Percentiles rank a stretch among this genome's conserved stretches.
phyloP scores from a whole-genome alignment of 2,329 filamentous ascomycete genomes.

The Phaeosphaeria sp. region DNA sequence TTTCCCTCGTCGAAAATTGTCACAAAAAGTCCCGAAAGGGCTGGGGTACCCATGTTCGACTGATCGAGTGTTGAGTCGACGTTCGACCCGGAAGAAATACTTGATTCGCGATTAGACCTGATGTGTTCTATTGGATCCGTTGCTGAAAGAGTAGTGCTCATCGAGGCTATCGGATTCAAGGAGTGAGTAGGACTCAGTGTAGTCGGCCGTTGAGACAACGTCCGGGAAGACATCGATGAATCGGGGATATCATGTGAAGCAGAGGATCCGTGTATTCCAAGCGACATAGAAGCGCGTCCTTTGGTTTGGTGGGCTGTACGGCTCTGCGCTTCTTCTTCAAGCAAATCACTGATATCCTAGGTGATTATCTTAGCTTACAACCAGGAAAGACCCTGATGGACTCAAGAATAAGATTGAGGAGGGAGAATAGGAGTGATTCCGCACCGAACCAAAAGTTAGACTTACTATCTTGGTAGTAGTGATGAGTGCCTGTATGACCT shows the following conservation, averaged over 20 bases:
- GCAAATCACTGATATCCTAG: slow-evolving; percentile 23
- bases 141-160: background rate
- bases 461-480: slow-evolving; percentile 15
- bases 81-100: background rate
- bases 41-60: background rate
- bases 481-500: slow-evolving; percentile 22
- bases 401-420: background rate
- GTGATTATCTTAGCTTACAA: background rate
- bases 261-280: background rate
- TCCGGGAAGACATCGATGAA: background rate
- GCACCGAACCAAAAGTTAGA: background rate
- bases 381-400: background rate
- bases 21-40: slow-evolving; percentile 16
- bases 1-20: slow-evolving; percentile 25
- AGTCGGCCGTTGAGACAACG: background rate
- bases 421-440: background rate
- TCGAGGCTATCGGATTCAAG: background rate
- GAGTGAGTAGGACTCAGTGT: background rate
- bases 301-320: background rate
- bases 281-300: background rate
- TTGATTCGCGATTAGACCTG: background rate
- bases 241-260: background rate
- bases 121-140: background rate
- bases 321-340: slow-evolving; percentile 10
- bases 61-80: background rate